Evolutionary conservation across 2,329 filamentous ascomycete genomes (phyloP).

Genomic region (Aureobasidium uvarum): DNA sequence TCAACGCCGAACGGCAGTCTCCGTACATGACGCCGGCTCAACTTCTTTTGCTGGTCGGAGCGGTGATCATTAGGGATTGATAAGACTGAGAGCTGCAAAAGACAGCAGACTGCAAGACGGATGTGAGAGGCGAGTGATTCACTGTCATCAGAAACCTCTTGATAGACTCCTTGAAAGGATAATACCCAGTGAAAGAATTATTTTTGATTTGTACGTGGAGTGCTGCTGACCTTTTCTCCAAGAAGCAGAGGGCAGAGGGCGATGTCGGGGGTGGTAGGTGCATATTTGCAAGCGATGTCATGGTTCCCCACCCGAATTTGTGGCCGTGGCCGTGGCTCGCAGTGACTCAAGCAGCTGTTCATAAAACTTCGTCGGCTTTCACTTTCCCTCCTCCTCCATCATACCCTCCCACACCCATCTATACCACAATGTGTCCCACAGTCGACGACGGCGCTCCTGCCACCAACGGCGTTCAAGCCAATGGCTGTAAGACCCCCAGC

Average conservation of each 20-base stretch:
- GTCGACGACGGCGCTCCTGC: slow-evolving; percentile 30
- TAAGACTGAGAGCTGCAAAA: neutral
- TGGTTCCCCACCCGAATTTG: slow-evolving; percentile 12
- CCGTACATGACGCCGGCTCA: slow-evolving; percentile 6
- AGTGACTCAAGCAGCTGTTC: neutral
- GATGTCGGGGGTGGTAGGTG: neutral
- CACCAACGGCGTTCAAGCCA: slow-evolving; percentile 34
- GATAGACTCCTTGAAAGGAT: neutral
- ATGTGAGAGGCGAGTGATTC: neutral
- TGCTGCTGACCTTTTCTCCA: neutral
- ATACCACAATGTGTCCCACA: slow-evolving; percentile 35
- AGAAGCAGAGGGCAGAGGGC: neutral
- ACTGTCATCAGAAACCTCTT: neutral
- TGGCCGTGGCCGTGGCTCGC: neutral
- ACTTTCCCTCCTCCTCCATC: neutral
- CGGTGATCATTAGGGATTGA: neutral
- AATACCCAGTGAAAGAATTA: neutral
- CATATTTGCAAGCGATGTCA: neutral
- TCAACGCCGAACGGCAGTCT: neutral
- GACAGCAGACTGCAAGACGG: neutral
- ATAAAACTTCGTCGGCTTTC: slow-evolving; percentile 13
- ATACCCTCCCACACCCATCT: neutral
- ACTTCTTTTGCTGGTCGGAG: neutral
- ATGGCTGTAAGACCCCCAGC: slow-evolving; percentile 34
- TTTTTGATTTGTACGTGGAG: neutral